Evolutionary conservation across 2,329 filamentous ascomycete species (phyloP).

Genomic region (Thelonectria blattea): DNA sequence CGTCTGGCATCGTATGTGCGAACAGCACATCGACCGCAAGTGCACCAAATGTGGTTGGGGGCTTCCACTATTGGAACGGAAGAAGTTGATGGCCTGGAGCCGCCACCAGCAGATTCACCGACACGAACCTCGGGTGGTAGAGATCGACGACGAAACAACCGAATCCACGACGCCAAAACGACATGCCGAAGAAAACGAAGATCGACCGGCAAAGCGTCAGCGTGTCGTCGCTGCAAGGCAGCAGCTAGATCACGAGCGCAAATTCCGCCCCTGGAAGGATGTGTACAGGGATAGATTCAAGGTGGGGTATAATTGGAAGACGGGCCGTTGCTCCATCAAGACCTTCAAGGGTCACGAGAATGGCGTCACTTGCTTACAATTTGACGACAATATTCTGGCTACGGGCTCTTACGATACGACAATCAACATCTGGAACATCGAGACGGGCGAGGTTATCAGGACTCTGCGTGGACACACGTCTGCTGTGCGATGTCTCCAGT

Average conservation of each 20-base stretch:
- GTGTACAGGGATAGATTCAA: constrained; percentile 96
- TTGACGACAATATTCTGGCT: constrained; percentile 89
- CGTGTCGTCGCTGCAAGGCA: constrained; percentile 40
- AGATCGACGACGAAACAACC: constrained; percentile 35
- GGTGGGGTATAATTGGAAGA: constrained; percentile 97
- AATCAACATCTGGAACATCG: constrained; percentile 95
- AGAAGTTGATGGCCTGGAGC: constrained; percentile 85
- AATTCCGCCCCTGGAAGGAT: constrained; percentile 84
- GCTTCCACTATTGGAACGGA: constrained; percentile 85
- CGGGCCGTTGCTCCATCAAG: constrained; percentile 84
- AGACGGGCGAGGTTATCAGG: constrained; percentile 84
- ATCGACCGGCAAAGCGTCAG: constrained; percentile 43
- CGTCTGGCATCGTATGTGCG: constrained; percentile 97
- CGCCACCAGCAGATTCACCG: constrained; percentile 74
- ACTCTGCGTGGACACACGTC: constrained; percentile 82
- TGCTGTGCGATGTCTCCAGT: constrained; percentile 88
- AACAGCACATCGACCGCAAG: constrained; percentile 93
- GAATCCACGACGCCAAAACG: constrained; percentile 44
- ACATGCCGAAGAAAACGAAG: constrained; percentile 39
- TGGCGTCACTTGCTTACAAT: constrained; percentile 61
- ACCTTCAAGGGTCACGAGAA: constrained; percentile 87
- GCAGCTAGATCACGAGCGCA: constrained; percentile 52
- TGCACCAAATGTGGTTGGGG: constrained; percentile 97
- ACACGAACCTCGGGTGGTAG: constrained; percentile 39
- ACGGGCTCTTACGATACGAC: constrained; percentile 95